Conservation (phyloP, 805 yeast genomes). For the Kluyveromyces siamensis region DNA sequence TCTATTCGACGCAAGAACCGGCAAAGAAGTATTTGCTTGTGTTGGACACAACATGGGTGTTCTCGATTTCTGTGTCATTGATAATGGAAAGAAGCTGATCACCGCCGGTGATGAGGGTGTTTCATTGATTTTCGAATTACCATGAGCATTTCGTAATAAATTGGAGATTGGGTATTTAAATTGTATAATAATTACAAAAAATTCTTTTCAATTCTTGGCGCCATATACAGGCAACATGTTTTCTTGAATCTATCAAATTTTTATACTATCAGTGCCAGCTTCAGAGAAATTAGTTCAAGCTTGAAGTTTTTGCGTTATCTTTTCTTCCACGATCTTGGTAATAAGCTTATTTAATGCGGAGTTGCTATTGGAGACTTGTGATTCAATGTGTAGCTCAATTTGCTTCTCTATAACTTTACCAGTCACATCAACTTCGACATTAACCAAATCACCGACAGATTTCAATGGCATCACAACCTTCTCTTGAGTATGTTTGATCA, state of each 20-base stretch:
- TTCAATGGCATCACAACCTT: slow-evolving; percentile 69
- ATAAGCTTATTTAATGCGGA: slow-evolving; percentile 45
- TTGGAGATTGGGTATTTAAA: not conserved
- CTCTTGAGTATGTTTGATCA: slow-evolving; percentile 84
- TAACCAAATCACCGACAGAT: slow-evolving; percentile 54
- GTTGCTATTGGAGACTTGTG: slow-evolving; percentile 40
- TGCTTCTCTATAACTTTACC: slow-evolving; percentile 91
- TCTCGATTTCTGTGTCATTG: slow-evolving; percentile 68
- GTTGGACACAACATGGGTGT: slow-evolving; percentile 94
- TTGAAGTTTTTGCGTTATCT: slow-evolving; percentile 8
- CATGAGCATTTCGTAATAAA: slow-evolving; percentile 5
- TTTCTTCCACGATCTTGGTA: slow-evolving; percentile 37
- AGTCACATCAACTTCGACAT: slow-evolving; percentile 89
- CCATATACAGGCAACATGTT: not conserved
- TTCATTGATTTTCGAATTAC: slow-evolving; percentile 54
- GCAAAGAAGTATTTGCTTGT: slow-evolving; percentile 66
- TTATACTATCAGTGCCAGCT: no score
- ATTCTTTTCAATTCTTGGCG: no score
- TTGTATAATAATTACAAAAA: not conserved
- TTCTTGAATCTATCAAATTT: not conserved
- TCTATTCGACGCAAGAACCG: slow-evolving; percentile 85
- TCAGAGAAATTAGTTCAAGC: not conserved
- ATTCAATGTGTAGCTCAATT: slow-evolving; percentile 47
- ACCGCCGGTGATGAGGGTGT: slow-evolving; percentile 99
- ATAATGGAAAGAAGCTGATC: slow-evolving; percentile 57